These are phyloP conservation scores for Dactylellina parvicollis DNA, from an alignment of 2,329 filamentous ascomycete genomes.

Conservation along the genomic window DNA sequence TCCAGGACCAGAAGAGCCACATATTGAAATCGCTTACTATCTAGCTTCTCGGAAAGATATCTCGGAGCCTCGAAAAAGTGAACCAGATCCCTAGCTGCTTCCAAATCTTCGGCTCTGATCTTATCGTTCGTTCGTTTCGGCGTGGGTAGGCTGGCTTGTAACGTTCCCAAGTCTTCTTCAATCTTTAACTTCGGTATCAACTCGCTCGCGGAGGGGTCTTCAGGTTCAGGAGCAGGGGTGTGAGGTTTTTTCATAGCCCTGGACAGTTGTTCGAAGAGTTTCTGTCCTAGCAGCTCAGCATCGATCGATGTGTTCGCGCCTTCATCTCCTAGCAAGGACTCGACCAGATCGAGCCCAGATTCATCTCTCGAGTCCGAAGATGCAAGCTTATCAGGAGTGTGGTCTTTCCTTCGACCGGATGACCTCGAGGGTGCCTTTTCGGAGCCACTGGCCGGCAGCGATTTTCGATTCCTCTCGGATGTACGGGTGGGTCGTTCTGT, in stretches of 20 bases:
- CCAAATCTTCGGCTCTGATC: constrained; percentile 44
- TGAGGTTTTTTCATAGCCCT: constrained; percentile 53
- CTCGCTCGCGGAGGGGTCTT: constrained; percentile 41
- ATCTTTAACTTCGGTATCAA: constrained; percentile 44
- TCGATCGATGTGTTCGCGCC: constrained; percentile 30
- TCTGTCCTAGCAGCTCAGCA: constrained; percentile 38
- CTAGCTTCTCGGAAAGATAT: constrained; percentile 49
- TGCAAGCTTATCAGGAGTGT: constrained; percentile 32
- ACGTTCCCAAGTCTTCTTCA: constrained; percentile 41
- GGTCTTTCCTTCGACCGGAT: constrained; percentile 45
- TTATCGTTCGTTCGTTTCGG: constrained; percentile 46
- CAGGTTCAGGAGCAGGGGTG: constrained; percentile 51
- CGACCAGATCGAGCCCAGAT: constrained; percentile 41
- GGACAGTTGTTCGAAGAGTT: constrained; percentile 47
- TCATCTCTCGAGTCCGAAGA: constrained; percentile 52
- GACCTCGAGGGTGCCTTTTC: constrained; percentile 44
- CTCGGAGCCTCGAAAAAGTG: constrained; percentile 51
- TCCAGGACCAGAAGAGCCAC: background rate
- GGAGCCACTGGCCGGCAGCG: constrained; percentile 26
- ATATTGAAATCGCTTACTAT: constrained; percentile 34
- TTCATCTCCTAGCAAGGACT: constrained; percentile 38
- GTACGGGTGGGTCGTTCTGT: constrained; percentile 50
- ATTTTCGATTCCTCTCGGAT: constrained; percentile 53
- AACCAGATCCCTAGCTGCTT: constrained; percentile 48
- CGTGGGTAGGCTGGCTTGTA: constrained; percentile 35